Evolutionary conservation across 148 eudicot genomes (phyloP).

Genomic region (Cornus kousa): DNA sequence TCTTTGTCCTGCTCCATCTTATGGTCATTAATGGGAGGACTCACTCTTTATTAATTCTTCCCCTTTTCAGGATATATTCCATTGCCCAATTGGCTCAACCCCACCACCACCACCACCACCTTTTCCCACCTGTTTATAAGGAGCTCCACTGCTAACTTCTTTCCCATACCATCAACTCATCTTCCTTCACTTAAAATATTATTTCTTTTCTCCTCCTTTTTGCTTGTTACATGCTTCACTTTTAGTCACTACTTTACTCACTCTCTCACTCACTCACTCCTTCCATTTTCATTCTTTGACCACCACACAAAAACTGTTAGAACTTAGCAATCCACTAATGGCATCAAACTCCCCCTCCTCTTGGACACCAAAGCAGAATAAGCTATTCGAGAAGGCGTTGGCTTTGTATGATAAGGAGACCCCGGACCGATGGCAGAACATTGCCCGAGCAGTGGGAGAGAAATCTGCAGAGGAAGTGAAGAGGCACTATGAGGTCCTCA

Average conservation of each 20-base stretch:
- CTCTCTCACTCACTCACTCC: background rate
- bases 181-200: constrained; percentile 12
- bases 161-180: constrained; percentile 21
- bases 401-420: constrained; percentile 54
- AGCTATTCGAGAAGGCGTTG: constrained; percentile 58
- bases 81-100: constrained; percentile 42
- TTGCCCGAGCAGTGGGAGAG: constrained; percentile 52
- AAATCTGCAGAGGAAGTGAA: constrained; percentile 67
- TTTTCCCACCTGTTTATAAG: constrained; percentile 47
- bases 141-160: constrained; percentile 24
- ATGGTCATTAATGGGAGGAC: constrained; percentile 26
- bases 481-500: constrained; percentile 59
- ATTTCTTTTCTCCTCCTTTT: constrained; percentile 6
- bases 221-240: constrained; percentile 8
- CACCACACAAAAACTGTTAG: background rate
- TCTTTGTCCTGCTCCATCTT: constrained; percentile 19
- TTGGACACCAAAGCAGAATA: constrained; percentile 68
- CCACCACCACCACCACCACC: constrained; percentile 38
- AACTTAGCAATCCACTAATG: constrained; percentile 25
- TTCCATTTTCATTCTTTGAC: background rate
- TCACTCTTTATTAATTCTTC: constrained; percentile 12
- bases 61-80: constrained; percentile 40
- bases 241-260: background rate
- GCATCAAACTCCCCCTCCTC: constrained; percentile 41
- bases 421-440: constrained; percentile 69